Conservation (phyloP, 1,284 basidiomycete species). For the Fereydounia khargensis region DNA sequence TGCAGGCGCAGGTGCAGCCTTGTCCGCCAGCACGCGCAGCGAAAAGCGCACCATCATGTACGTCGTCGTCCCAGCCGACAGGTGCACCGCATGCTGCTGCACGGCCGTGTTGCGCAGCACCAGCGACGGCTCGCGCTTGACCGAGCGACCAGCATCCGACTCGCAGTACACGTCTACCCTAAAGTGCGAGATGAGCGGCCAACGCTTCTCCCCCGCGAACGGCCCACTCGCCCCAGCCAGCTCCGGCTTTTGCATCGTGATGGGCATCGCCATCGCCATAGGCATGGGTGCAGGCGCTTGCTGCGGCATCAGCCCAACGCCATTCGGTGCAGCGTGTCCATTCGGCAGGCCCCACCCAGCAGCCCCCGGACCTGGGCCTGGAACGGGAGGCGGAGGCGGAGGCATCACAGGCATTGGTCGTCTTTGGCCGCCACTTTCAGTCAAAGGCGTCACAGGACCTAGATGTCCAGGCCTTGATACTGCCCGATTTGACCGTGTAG, state of each 20-base stretch:
- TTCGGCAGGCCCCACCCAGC: too few species aligned
- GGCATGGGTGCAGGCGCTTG: conserved; percentile 1
- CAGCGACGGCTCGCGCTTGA: conserved; percentile 3
- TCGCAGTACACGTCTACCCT: conserved; percentile 24
- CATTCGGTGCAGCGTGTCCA: too few species aligned
- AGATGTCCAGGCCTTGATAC: neutral
- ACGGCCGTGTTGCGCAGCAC: conserved; percentile 17
- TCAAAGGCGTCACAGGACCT: neutral
- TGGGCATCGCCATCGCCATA: conserved; percentile 9
- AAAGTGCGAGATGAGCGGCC: conserved; percentile 16
- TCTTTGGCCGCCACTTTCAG: too few species aligned
- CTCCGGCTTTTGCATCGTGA: too few species aligned
- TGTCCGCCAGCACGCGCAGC: conserved; percentile 6
- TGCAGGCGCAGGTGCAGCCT: neutral
- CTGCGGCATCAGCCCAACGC: conserved; percentile 4
- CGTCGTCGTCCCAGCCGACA: conserved; percentile 17
- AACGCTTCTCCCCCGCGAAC: conserved; percentile 17
- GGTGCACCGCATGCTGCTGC: conserved; percentile 26
- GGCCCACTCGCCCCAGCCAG: too few species aligned
- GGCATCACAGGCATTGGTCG: too few species aligned
- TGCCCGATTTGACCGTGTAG: neutral
- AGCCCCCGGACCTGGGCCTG: too few species aligned
- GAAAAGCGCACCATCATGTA: conserved; percentile 16
- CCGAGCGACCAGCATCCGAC: conserved; percentile 7
- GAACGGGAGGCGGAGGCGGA: conserved; percentile 6